These are phyloP conservation scores for Penicillium arizonense DNA, from an alignment of 495 filamentous ascomycete genomes.

Conservation along the genomic window DNA sequence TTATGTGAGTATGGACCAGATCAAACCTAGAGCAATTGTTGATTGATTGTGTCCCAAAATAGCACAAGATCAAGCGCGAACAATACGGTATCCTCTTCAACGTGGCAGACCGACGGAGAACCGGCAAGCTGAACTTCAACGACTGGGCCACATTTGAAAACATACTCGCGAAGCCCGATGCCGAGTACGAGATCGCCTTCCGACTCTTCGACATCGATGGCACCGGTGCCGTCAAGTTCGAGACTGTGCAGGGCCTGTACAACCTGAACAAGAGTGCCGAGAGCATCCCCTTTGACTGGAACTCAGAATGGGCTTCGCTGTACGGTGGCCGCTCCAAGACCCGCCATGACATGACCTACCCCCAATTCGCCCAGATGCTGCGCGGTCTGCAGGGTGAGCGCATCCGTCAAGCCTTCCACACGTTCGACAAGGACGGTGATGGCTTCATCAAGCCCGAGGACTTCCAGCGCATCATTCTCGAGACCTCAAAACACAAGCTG, in stretches of 20 bases:
- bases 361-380: conserved; percentile 97
- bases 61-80: conserved; percentile 97
- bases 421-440: conserved; percentile 88
- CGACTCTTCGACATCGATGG: conserved; percentile 87
- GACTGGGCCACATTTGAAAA: conserved; percentile 95
- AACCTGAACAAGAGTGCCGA: conserved; percentile 76
- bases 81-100: conserved; percentile 91
- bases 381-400: conserved; percentile 93
- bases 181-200: conserved; percentile 98
- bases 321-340: conserved; percentile 84
- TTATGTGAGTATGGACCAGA: conserved; percentile 65
- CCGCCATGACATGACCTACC: conserved; percentile 88
- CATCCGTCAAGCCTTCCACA: conserved; percentile 90
- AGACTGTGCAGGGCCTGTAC: conserved; percentile 77
- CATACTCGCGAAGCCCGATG: conserved; percentile 88
- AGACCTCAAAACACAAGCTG: conserved; percentile 94
- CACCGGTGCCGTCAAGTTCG: conserved; percentile 80
- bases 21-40: conserved; percentile 2
- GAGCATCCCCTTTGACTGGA: conserved; percentile 93
- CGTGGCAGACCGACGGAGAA: conserved; percentile 75
- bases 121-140: conserved; percentile 68
- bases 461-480: conserved; percentile 91
- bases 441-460: conserved; percentile 97
- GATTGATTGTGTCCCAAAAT: conserved; percentile 14
- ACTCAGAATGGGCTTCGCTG: conserved; percentile 93